Base-by-base conservation (phyloP, 2,329 filamentous ascomycete species). In the Nothopassalora personata region DNA sequence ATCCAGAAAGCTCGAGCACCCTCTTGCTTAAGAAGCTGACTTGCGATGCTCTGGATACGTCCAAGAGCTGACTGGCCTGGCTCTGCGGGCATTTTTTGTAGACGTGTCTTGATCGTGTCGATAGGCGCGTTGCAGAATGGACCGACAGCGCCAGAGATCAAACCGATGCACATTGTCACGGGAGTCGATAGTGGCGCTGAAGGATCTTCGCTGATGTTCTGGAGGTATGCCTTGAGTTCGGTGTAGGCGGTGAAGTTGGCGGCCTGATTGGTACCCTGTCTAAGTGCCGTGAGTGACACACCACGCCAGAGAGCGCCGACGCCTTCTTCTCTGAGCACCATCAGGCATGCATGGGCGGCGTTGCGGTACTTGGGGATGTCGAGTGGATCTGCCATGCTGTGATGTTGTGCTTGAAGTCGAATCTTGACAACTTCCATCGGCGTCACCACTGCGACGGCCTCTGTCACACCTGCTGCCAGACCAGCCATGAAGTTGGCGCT, bases 391-490 rank as follows among this genome's bases (percentile, higher is more conserved):
- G 94, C 91, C 87, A 99, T 94, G 73, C 86, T 91, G 84, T 99
- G 94, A 79, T 97, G 90, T 79, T 99, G 94, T 4, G 93, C 93
- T 81, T 99, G 94, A 67, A 99, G 84, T 52, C 94, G 89, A 73
- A 99, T 99, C 84, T 99, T 99, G 77, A 99, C 86, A 62, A 99
- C 94, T 80, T 99, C 94, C 94, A 99, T 99, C 5, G 94, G 94
- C 31, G 92, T 97, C 58, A 99, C 94, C 54, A 99, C 90, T 52
- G 90, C 88, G 48, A 99, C 93, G 65, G 94, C 94, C 82, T 99
- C 94, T 19, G 94, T 97, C 18, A 99, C 86, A 76, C 94, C 94
- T 28, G 94, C 94, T 27, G 89, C 85, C 49, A 99, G 86, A 72
- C 94, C 94, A 68, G 94, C 90, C 51, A 88, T 67, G 73, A 90